These are phyloP conservation scores for Abrus pulchellus DNA, from an alignment of 306 rosid species.

Conservation along the genomic window DNA sequence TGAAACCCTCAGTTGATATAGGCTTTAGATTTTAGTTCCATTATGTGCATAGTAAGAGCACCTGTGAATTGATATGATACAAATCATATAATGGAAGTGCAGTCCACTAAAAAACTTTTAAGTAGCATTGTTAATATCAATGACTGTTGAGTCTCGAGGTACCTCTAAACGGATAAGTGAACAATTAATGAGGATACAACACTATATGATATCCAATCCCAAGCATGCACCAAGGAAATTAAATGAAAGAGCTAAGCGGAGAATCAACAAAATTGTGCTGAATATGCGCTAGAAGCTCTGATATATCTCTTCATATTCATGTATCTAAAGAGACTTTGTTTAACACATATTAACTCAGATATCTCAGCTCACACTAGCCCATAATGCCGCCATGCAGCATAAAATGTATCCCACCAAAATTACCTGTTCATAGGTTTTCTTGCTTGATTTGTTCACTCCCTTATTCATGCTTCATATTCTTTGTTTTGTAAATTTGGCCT, in stretches of 20 bases:
- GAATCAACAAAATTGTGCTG: not conserved
- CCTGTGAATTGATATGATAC: not conserved
- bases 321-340: not conserved
- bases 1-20: constrained; percentile 4
- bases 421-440: not conserved
- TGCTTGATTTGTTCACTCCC: not conserved
- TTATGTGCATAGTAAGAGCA: not conserved
- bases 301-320: not conserved
- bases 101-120: not conserved
- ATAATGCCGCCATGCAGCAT: not conserved
- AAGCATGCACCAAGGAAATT: not conserved
- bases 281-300: not conserved
- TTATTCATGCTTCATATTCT: not conserved
- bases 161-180: not conserved
- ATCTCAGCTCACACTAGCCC: not conserved
- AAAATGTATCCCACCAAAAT: not conserved
- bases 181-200: constrained; percentile 2
- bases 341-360: not conserved
- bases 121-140: not conserved
- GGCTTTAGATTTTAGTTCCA: constrained; percentile 7
- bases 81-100: constrained; percentile 1
- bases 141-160: not conserved
- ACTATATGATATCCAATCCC: not conserved
- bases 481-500: not conserved
- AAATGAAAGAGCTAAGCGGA: not conserved